phyloP scores from a whole-genome alignment of 2,329 filamentous ascomycete species.

The Claviceps citrina region DNA sequence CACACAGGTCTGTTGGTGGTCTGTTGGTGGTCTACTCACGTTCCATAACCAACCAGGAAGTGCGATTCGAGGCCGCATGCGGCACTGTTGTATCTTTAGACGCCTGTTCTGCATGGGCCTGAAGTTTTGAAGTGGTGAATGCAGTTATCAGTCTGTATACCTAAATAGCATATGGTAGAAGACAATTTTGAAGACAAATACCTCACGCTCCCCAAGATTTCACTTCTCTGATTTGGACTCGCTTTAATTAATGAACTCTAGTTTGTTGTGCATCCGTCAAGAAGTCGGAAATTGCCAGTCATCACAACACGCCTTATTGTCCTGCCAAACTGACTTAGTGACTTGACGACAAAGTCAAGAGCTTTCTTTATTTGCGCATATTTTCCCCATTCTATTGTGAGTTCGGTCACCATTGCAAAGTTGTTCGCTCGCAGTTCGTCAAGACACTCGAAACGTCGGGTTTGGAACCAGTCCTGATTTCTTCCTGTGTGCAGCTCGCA shows the following conservation, averaged over 20 bases:
- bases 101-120: not conserved
- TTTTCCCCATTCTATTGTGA: not conserved
- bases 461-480: not conserved
- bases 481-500: too few relatives aligned
- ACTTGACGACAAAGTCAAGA: not conserved
- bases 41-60: slow-evolving; percentile 5
- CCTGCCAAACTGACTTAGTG: not conserved
- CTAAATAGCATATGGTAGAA: slow-evolving; percentile 5
- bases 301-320: not conserved
- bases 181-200: not conserved
- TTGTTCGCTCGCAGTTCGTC: not conserved
- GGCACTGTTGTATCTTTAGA: slow-evolving; percentile 6
- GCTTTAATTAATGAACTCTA: not conserved
- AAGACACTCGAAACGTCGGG: not conserved
- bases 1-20: slow-evolving; percentile 6
- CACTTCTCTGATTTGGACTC: not conserved
- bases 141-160: not conserved
- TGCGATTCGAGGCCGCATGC: slow-evolving; percentile 10
- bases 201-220: not conserved
- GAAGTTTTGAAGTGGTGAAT: not conserved
- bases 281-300: not conserved
- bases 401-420: not conserved
- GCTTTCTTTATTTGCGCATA: too few relatives aligned
- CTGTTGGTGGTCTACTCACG: slow-evolving; percentile 7
- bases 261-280: not conserved